Evolutionary conservation across 768 basidiomycete species (phyloP), one percentile per base, ranked within the genome.

Genomic region (Mycena vulgaris): DNA sequence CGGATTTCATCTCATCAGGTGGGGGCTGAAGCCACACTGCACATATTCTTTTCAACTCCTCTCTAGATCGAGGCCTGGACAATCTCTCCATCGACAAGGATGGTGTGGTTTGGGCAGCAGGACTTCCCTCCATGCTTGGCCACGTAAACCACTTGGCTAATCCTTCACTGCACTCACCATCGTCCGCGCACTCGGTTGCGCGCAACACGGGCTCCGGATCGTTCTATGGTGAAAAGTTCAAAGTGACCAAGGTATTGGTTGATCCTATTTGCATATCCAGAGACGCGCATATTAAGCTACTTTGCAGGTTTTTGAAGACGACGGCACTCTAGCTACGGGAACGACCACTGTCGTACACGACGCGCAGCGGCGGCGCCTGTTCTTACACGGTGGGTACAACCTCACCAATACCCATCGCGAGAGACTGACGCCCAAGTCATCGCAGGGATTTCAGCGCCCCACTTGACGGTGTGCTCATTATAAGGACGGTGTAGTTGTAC

Each of bases 261-360:
- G 42, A 30, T 27, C 39, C n/a, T n/a, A 52, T 31, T 2, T 27
- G 11, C n/a, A n/a, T n/a, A 9, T 33, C 45, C 52, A 17, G 6
- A 74, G 42, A 59, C 52, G 51, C n/a, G n/a, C n/a, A n/a, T n/a
- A n/a, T 62, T 47, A 70, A 53, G 3, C 62, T 49, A 19, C 4
- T 49, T 37, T 49, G 6, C 70, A 93, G 90, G 83, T 88, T 13
- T 93, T 94, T 66, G 90, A 93, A 77, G 91, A 94, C 77, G 83
- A 89, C 66, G 92, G 93, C 11, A 80, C 76, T 4, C 58, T 91
- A 28, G 86, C 88, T 14, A 87, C 88, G 19, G 89, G 86, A 9
- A 80, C 84, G 39, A 94, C 93, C 2, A 81, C 86, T 1, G 90
- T 80, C 2, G 89, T 83, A 19, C 86, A 90, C 72, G 90, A 92